Base-by-base conservation (phyloP, 2,329 filamentous ascomycete genomes). In the Ascochyta pisi region DNA sequence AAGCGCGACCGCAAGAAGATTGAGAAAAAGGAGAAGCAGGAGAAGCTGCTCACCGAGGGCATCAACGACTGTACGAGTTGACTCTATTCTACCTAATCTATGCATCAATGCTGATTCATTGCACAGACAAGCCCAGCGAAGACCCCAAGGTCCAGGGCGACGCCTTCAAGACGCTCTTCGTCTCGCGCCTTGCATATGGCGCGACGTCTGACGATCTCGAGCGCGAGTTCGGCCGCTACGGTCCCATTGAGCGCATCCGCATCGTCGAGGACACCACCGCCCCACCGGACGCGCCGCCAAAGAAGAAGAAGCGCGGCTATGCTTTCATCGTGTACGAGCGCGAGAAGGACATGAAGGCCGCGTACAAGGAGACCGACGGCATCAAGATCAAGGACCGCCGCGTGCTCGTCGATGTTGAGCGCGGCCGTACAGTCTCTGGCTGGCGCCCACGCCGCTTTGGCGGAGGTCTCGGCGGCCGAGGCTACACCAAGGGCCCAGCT, bases 271-370 rank as follows among this genome's bases (percentile, higher is more conserved):
- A 96, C 74, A 88, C 87, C 4, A 86, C 91, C 66, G 84, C 86
- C 84, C 65, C 85, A 85, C 71, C 89, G 84, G 76, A 86, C 83
- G 53, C 90, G 43, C 66, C 73, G 12, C 49, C 61, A 7, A 78
- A 78, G 64, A 80, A 78, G 71, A 92, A 93, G 79, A 91, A 96
- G 72, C 85, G 89, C 70, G 95, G 95, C 60, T 99, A 99, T 77
- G 95, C 92, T 59, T 99, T 99, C 74, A 89, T 99, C 66, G 91
- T 98, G 50, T 99, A 94, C 74, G 94, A 98, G 78, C 89, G 91
- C 76, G 95, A 98, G 79, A 93, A 94, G 78, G 95, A 98, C 76
- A 97, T 98, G 93, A 96, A 96, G 92, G 95, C 93, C 83, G 95
- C 95, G 78, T 88, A 97, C 82, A 96, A 89, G 73, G 86, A 88